A percentile compares a stretch with the other conserved stretches of the same genome.
Evolutionary conservation across 2,329 filamentous ascomycete genomes (phyloP).

Genomic region (Fusarium sororula): DNA sequence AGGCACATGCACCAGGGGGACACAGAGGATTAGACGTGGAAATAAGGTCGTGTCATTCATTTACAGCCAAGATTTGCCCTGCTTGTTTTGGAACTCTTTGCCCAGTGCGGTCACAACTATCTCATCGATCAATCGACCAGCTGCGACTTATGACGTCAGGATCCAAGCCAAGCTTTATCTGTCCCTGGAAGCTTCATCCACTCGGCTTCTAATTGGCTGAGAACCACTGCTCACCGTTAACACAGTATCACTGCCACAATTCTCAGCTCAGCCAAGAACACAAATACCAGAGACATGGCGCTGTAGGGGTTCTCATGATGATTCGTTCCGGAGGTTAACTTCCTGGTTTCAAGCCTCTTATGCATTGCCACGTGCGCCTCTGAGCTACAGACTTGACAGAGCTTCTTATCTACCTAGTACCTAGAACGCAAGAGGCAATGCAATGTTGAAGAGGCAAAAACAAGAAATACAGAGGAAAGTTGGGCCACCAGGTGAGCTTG

Average conservation of each 20-base stretch:
- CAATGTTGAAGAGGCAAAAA: no score
- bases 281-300: not conserved
- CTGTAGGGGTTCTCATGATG: not conserved
- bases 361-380: not conserved
- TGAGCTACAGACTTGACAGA: no score
- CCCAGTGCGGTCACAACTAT: conserved; percentile 22
- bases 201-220: conserved; percentile 5
- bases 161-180: conserved; percentile 2
- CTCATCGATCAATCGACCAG: conserved; percentile 23
- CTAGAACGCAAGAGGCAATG: no score
- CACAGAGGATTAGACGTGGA: not conserved
- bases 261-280: conserved; percentile 10
- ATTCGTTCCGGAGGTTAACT: conserved; percentile 1
- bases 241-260: not conserved
- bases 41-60: conserved; percentile 21
- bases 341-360: not conserved
- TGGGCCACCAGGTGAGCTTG: no score
- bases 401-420: not conserved
- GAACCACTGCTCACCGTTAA: not conserved
- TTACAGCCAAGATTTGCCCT: not conserved
- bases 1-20: not conserved
- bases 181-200: conserved; percentile 29
- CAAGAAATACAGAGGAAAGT: not conserved
- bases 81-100: not conserved
- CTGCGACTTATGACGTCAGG: conserved; percentile 26